Evolutionary conservation across 2,329 filamentous ascomycete species (phyloP), one percentile per base, ranked within the genome.

Genomic region (Penicillium carneum): DNA sequence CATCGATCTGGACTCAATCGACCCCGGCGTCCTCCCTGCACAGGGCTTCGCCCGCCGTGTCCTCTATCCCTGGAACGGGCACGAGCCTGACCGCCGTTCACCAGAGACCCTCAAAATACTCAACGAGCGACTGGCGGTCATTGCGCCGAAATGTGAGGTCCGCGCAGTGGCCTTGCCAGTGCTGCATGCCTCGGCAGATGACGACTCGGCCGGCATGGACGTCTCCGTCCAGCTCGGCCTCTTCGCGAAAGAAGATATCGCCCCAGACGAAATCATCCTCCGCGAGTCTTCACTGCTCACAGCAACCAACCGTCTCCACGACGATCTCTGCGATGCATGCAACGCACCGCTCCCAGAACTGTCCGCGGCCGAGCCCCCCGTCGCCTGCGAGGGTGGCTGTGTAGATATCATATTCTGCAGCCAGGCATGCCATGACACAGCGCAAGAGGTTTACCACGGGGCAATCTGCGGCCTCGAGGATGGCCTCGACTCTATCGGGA

Each of bases 291-390:
- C 93, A 9, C 84, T 97, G 8, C 81, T 99, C 42, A 97, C 93
- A 1, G 93, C 92, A 47, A 95, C 94, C 69, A 95, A 95, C 74
- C 88, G 92, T 33, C 85, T 95, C 12, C 92, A 96, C 73, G 93
- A 96, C 64, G 84, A 90, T 4, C 85, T 94, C 33, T 98, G 94
- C 77, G 94, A 98, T 76, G 93, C 93, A 14, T 98, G 94, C 76
- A 92, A 92, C 70, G 84, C 85, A 8, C 86, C 87, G 26, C 84
- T 96, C 6, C 91, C 90, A 0, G 83, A 84, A 0, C 79, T 91
- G 38, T 77, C 71, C 0, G 69, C 74, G 10, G 61, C 65, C 4
- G 69, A 70, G 1, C 74, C 73, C 1, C 74, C 81, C 5, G 77
- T 83, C 7, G 74, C 79, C 2, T 88, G 86, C 68, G 77, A 81